Evolutionary conservation across 257 asterid genomes (phyloP), one percentile per base, ranked within the genome.

Genomic region (Salvia rosmarinus): DNA sequence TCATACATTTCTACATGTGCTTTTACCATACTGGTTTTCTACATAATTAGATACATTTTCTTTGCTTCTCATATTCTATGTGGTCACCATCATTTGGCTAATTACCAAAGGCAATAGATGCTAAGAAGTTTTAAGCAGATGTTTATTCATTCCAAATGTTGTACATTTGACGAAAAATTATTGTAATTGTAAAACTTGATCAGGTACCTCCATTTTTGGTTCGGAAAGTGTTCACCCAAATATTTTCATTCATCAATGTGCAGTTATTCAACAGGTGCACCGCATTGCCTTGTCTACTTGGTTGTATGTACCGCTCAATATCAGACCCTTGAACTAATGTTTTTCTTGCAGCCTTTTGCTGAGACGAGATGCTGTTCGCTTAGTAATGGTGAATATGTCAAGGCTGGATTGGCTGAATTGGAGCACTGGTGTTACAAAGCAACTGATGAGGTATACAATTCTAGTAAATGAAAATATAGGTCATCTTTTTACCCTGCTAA

Each of bases 341-440:
- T 67, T 40, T 66, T 68, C 75, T 74, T 81, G 76, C 85, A 95
- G 99, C 64, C 96, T 95, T 69, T 76, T 95, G 78, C 85, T 95
- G 68, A 89, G 99, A 81, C 88, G 99, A 82, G 99, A 84, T 95
- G 99, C 84, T 95, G 99, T 78, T 95, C 99, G 32, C 91, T 95
- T 69, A 95, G 99, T 79, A 95, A 95, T 34, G 99, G 99, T 58
- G 99, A 95, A 79, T 95, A 91, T 68, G 99, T 95, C 56, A 95
- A 95, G 84, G 92, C 99, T 58, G 99, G 99, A 65, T 86, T 95
- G 78, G 99, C 99, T 49, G 99, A 95, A 80, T 82, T 91, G 71
- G 99, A 95, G 80, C 96, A 95, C 81, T 95, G 99, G 99, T 95
- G 99, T 83, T 95, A 95, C 85, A 91, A 91, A 73, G 96, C 99